Base-by-base conservation (phyloP, 768 basidiomycete species). In the Tricholoma terreum region DNA sequence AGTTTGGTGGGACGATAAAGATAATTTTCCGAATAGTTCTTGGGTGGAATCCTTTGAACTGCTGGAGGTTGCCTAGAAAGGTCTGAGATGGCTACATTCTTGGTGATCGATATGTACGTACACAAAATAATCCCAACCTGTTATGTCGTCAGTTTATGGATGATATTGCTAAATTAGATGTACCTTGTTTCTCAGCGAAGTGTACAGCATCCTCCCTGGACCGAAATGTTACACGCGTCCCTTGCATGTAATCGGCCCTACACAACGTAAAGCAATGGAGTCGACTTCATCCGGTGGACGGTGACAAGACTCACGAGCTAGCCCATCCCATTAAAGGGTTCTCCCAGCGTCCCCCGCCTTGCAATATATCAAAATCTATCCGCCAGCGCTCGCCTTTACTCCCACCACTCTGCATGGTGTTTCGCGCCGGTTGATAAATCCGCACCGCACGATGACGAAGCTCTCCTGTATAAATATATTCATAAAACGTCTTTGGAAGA, bases 311-410 rank as follows among this genome's bases (percentile, higher is more conserved):
- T 74, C 69, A 95, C 90, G 93, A 94, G 77, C 88, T 91, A 0
- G 94, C 95, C 80, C 84, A 99, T 43, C 96, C 96, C 92, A 98
- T 99, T 63, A 99, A 71, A 4, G 93, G 92, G 68, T 98, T 99
- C 80, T 98, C 94, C 96, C 96, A 99, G 52, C 96, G 82, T 11
- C 92, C 94, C 27, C 83, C 86, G 33, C 95, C 93, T 57, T 84
- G 85, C n/a, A 98, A 77, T 56, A 85, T 85, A 65, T 98, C 96
- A 79, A 87, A 98, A 72, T 98, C 96, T 66, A 99, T 84, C 61
- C 92, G 80, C 96, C 96, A 99, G 64, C 89, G 86, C 62, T 89
- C 83, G 10, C 84, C 83, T 73, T 94, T 94, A 52, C 84, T 86
- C 40, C 86, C 81, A 50, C 92, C 96, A 54, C 92, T 94, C 73